Base-by-base conservation (phyloP, 2,329 filamentous ascomycete genomes). In the Mycosphaerella sp. region DNA sequence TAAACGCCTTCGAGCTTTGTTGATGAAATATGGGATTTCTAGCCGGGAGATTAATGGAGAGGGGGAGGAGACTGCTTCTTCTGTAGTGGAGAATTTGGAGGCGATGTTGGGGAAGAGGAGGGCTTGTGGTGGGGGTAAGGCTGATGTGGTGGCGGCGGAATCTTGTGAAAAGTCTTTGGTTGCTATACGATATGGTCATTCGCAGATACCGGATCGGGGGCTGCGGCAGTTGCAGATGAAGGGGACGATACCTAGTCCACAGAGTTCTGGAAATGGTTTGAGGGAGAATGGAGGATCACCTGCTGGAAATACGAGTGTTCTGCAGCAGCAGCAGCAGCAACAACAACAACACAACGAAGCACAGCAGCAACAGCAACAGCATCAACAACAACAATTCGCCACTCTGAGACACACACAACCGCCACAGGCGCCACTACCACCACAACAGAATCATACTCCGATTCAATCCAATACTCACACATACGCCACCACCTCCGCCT, bases 1-100 rank as follows among this genome's bases (percentile, higher is more conserved):
- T 67, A 77, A 73, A 55, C 78, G 78, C 50, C 74, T 90, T 53
- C 76, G 84, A 21, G 72, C 72, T 12, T 73, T 89, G 14, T 74
- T 89, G 34, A 73, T 75, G 48, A 71, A 76, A 42, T 73, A 80
- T 60, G 84, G 85, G 2, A 71, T 86, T 21, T 68, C 72, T 41
- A 79, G 84, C 55, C 72, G 76, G 6, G 78, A 80, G 42, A 77
- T 87, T 11, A 32, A 53, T 41, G 36, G 49, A 2, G 41, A 32
- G 14, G 14, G 14, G 14, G 14, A 17, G 14, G 14, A 17, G 14
- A 17, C 14, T 17, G 14, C 14, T 26, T 32, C 29, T 1, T 32
- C 31, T 6, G 43, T 26, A 9, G 44, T 26, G 12, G 43, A 26
- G 9, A 34, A 53, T 3, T 3, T 53, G 29, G 50, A 53, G 14